phyloP scores from a whole-genome alignment of 2,329 filamentous ascomycete species.

The Epichloe gansuensis region DNA sequence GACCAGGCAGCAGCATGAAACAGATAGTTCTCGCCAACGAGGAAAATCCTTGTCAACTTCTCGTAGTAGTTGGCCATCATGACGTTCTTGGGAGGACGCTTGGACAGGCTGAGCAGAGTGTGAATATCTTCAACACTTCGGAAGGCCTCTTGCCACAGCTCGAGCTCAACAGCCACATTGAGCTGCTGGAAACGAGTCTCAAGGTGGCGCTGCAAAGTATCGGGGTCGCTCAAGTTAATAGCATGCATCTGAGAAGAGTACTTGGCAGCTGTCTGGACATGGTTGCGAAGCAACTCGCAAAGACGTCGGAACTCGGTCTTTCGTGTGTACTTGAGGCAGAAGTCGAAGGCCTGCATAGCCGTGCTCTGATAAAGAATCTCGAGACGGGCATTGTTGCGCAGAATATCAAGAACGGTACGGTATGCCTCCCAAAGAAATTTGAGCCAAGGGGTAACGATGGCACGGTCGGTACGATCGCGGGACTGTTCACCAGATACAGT shows the following conservation, averaged over 20 bases:
- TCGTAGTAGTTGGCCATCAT: conserved; percentile 99
- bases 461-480: conserved; percentile 90
- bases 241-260: conserved; percentile 99
- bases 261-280: conserved; percentile 97
- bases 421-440: conserved; percentile 99
- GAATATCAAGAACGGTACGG: conserved; percentile 92
- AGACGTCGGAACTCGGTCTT: conserved; percentile 99
- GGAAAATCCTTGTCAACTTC: conserved; percentile 96
- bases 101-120: conserved; percentile 92
- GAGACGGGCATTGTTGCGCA: conserved; percentile 96
- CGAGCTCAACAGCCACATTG: conserved; percentile 93
- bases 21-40: conserved; percentile 97
- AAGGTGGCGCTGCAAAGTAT: conserved; percentile 91
- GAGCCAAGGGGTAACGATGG: conserved; percentile 96
- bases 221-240: conserved; percentile 95
- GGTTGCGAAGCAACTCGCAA: conserved; percentile 94
- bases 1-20: conserved; percentile 98
- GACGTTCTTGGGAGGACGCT: conserved; percentile 93
- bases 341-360: conserved; percentile 95
- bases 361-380: conserved; percentile 98
- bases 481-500: conserved; percentile 98
- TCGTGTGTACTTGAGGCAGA: conserved; percentile 93
- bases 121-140: conserved; percentile 98
- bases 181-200: conserved; percentile 98
- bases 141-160: conserved; percentile 99